Evolutionary conservation across 257 asterid genomes (phyloP), one percentile per base, ranked within the genome.

Genomic region (Nicotiana otophora): DNA sequence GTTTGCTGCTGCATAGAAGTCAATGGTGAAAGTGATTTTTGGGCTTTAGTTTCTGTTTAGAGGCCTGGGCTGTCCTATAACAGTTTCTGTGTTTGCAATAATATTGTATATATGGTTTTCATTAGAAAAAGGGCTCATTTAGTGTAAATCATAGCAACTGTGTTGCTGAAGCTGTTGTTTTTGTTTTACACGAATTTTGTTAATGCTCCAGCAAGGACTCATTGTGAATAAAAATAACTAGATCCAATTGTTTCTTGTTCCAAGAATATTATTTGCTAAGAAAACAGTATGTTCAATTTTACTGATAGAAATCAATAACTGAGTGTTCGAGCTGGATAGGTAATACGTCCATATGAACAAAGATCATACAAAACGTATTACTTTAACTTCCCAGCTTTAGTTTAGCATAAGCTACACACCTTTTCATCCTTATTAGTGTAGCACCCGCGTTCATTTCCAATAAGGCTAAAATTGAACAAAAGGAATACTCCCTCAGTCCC

Each of bases 1-100:
- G 39, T 34, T 82, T 61, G 16, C 75, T 33, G 55, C 60, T 70
- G 8, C 62, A 33, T 82, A 72, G 34, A 23, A 82, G 80, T 72
- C 80, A 78, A 70, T 36, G 62, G 63, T 17, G 36, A 19, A 48
- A 15, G 34, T 72, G 60, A 23, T 20, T 48, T 48, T 74, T 74
- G 80, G 80, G 62, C 62, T 48, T 46, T 74, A 23, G 62, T 3
- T 23, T 46, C 26, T 14, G 61, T 23, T n/a, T 46, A 72, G 61
- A 72, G 61, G 79, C 34, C 20, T 70, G 78, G 78, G 34, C 78
- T 70, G 55, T 5, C 15, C 77, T 69, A 31, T 36, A 19, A 15
- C 9, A 70, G 20, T 70, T 20, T 66, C 7, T 34, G 28, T 4
- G 8, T 34, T 23, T 72, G 7, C 19, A 33, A 31, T 33, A 65